Base-by-base conservation (phyloP, 345 rosid species). In the Bretschneidera sinensis region DNA sequence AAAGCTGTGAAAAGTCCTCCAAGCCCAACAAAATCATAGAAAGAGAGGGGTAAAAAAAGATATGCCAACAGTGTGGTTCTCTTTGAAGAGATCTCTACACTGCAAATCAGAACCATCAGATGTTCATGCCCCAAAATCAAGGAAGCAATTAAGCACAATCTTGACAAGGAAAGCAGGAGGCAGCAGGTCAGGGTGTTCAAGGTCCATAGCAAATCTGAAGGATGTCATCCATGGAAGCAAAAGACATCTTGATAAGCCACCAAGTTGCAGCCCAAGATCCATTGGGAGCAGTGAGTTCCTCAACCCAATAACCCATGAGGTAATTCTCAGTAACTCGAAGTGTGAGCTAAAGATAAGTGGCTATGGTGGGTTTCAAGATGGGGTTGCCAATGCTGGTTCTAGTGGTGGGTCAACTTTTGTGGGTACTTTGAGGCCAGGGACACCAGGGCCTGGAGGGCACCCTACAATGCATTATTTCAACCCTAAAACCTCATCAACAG, bases 231-330 rank as follows among this genome's bases (percentile, higher is more conserved):
- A 94, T 67, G 99, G 99, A 33, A 94, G 99, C 86, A 94, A 94
- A 78, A 77, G 97, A 17, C 97, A 94, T 64, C 62, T 82, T 49
- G 97, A 90, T 62, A 86, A 74, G 66, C 97, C 99, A 19, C 90
- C 97, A 4, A 89, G 88, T 48, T 89, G 97, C 65, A 94, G 99
- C 60, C 99, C 99, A 57, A 86, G 99, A 64, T 94, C 99, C 59
- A 90, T 94, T n/a, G 99, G 99, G 23, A 94, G 99, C 80, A 94
- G 90, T 75, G 99, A 94, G 87, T 90, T 94, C 66, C 88, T 89
- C 6, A 94, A 94, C 85, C 99, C 97, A 51, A 85, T 94, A 24
- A 84, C 96, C 67, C 99, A 94, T 68, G 99, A 94, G 66, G 97
- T 94, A 25, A 82, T 94, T 21, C 83, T 94, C 43, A 85, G 95